Conservation (phyloP, 257 asterid genomes). For the Primulina huaijiensis region DNA sequence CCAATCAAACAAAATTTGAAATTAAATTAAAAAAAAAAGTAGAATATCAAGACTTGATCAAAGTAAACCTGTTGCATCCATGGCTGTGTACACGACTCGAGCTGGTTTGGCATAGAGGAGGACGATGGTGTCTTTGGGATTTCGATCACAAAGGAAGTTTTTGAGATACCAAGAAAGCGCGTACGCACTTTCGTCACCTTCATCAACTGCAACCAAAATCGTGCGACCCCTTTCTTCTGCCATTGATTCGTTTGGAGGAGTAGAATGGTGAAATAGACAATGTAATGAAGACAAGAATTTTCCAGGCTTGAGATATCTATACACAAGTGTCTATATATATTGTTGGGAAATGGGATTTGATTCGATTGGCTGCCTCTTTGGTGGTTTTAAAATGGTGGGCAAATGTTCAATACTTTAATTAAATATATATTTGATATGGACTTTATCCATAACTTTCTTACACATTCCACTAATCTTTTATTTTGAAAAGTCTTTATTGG, state of each 20-base stretch:
- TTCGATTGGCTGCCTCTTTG: not conserved
- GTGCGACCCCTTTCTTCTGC: slow-evolving; percentile 37
- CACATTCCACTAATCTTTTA: not conserved
- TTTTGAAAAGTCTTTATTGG: not conserved
- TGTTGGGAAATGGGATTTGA: not conserved
- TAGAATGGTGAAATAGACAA: not conserved
- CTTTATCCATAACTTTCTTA: not conserved
- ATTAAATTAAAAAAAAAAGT: not conserved
- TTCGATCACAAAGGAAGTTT: slow-evolving; percentile 29
- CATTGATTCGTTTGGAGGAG: not conserved
- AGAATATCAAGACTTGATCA: no score
- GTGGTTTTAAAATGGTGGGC: not conserved
- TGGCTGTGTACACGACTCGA: slow-evolving; percentile 37
- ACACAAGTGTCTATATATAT: no score
- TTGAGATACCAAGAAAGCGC: slow-evolving; percentile 71
- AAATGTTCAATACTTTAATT: no score
- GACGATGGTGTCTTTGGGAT: slow-evolving; percentile 49
- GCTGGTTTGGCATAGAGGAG: slow-evolving; percentile 53
- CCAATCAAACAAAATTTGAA: not conserved
- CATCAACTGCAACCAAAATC: slow-evolving; percentile 69
- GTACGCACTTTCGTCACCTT: slow-evolving; percentile 62
- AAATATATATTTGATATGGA: not conserved
- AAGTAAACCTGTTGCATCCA: slow-evolving; percentile 51
- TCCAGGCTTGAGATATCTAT: no score
- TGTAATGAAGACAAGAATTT: not conserved